Conservation (phyloP, 75 land plant genomes). For the Pinus tabuliformis region DNA sequence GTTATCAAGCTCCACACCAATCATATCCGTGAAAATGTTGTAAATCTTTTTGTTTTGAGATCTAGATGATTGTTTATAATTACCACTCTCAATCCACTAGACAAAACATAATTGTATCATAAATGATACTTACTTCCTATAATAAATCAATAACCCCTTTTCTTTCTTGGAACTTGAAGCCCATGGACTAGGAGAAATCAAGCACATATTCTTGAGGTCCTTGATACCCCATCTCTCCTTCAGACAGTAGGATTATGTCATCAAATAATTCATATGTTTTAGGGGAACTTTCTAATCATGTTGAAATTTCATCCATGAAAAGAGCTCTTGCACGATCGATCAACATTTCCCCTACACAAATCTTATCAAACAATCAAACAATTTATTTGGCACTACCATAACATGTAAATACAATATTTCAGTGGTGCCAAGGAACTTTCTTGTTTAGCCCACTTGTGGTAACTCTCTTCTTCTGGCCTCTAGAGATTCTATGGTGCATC, state of each 20-base stretch:
- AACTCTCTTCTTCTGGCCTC: too few relatives aligned
- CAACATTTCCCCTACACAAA: slow-evolving; percentile 28
- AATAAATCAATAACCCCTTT: slow-evolving; percentile 36
- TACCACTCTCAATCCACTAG: background rate
- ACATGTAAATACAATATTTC: slow-evolving; percentile 5
- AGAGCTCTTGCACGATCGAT: slow-evolving; percentile 19
- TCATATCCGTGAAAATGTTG: background rate
- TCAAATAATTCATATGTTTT: slow-evolving; percentile 51
- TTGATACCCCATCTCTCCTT: slow-evolving; percentile 66
- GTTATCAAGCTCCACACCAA: too few relatives aligned
- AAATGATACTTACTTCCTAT: slow-evolving; percentile 24
- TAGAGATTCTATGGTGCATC: slow-evolving; percentile 29
- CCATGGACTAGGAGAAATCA: slow-evolving; percentile 25
- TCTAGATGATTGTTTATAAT: slow-evolving; percentile 35
- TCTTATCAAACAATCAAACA: background rate
- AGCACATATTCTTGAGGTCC: slow-evolving; percentile 64
- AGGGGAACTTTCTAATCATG: slow-evolving; percentile 52
- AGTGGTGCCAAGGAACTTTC: background rate
- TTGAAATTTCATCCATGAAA: slow-evolving; percentile 68
- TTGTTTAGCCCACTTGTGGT: slow-evolving; percentile 7
- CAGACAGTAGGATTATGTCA: slow-evolving; percentile 68
- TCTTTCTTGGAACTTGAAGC: slow-evolving; percentile 36
- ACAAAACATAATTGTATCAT: background rate
- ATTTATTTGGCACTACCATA: slow-evolving; percentile 6
- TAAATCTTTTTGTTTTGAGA: slow-evolving; percentile 60